Evolutionary conservation across 1,139 yeast species (phyloP).

Genomic region (Blastobotrys persicus): DNA sequence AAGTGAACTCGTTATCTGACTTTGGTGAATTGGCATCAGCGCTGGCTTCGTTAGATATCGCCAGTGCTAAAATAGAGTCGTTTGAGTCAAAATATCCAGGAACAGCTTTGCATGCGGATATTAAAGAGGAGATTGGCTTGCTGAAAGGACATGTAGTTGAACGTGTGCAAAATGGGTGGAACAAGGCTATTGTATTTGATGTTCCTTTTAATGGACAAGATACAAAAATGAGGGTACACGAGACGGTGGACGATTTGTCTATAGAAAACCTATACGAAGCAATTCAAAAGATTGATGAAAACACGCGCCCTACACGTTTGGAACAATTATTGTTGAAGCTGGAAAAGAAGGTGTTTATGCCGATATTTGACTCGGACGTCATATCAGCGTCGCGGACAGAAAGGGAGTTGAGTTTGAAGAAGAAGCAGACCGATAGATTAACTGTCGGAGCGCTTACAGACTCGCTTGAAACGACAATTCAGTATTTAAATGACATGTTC

Average conservation of each 20-base stretch:
- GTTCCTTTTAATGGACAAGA: slow-evolving; percentile 5
- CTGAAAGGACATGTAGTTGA: slow-evolving; percentile 15
- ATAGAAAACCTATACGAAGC: slow-evolving; percentile 23
- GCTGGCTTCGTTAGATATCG: slow-evolving; percentile 27
- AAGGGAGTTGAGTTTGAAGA: slow-evolving; percentile 12
- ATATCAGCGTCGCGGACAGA: slow-evolving; percentile 13
- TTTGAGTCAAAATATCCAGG: slow-evolving; percentile 23
- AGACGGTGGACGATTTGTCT: slow-evolving; percentile 18
- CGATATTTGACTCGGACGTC: slow-evolving; percentile 23
- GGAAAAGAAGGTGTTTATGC: slow-evolving; percentile 25
- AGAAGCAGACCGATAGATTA: background rate
- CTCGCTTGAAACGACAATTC: slow-evolving; percentile 21
- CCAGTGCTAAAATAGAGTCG: slow-evolving; percentile 22
- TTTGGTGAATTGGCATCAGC: slow-evolving; percentile 31
- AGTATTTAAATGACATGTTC: slow-evolving; percentile 24
- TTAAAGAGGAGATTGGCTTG: slow-evolving; percentile 19
- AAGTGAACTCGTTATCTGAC: slow-evolving; percentile 28
- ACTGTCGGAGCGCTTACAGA: slow-evolving; percentile 16
- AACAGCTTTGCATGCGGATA: slow-evolving; percentile 19
- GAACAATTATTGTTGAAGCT: slow-evolving; percentile 25
- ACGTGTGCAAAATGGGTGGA: slow-evolving; percentile 26
- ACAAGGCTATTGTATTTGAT: slow-evolving; percentile 18
- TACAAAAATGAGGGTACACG: slow-evolving; percentile 17
- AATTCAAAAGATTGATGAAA: slow-evolving; percentile 21
- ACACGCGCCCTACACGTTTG: slow-evolving; percentile 18